Evolutionary conservation across 176 grass and related monocot species (phyloP).

Genomic region (Stipa capillata): DNA sequence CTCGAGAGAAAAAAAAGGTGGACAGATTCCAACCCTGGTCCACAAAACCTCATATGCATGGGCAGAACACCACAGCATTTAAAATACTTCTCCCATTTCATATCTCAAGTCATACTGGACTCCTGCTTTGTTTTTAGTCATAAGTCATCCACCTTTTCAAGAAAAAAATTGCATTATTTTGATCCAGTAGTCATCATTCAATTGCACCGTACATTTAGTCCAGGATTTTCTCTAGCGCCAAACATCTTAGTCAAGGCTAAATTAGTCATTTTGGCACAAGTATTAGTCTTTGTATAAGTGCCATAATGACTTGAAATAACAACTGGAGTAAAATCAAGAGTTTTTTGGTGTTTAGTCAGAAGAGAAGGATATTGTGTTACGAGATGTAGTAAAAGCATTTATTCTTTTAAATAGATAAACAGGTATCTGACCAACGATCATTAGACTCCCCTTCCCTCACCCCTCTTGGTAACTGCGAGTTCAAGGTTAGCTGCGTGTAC

Average conservation of each 20-base stretch:
- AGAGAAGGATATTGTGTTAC: neutral
- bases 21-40: neutral
- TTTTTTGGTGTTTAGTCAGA: neutral
- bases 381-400: neutral
- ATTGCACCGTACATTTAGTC: neutral
- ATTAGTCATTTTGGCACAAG: neutral
- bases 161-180: neutral
- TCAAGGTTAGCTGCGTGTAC: neutral
- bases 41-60: neutral
- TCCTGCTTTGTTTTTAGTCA: neutral
- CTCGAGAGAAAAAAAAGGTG: no score
- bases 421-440: neutral
- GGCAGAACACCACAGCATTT: neutral
- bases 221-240: neutral
- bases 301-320: neutral
- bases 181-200: neutral
- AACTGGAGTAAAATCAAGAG: neutral
- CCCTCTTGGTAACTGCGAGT: neutral
- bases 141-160: neutral
- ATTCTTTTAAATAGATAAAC: neutral
- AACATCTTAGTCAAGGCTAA: neutral
- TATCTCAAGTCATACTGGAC: neutral
- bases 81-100: neutral
- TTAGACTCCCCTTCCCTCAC: neutral
- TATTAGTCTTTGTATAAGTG: neutral